Evolutionary conservation across 1,284 basidiomycete genomes (phyloP), one percentile per base, ranked within the genome.

Genomic region (Mycosarcoma mackinlayi): DNA sequence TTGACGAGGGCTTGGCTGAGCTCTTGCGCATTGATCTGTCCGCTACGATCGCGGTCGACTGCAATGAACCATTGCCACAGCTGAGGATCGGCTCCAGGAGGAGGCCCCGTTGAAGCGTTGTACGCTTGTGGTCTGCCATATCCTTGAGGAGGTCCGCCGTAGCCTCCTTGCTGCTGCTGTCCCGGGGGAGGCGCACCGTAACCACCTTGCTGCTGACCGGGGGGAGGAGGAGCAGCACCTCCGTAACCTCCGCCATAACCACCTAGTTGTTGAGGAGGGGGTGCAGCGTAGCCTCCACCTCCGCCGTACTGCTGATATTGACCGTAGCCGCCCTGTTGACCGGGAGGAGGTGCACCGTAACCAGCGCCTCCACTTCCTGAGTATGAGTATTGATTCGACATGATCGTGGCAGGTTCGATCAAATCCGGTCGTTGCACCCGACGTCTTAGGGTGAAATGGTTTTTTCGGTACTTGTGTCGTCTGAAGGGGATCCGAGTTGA

Each of bases 51-150:
- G 9, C 74, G 54, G 48, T 79, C 77, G 2, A 77, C 75, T 2
- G 77, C 64, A 24, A 68, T 69, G 67, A 78, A 79, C 76, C 76
- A 79, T 42, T 45, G 48, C 77, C 77, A 79, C n/a, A 79, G 65
- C 40, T 79, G 76, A 4, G 68, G 77, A 40, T 79, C 74, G 1
- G 76, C 76, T 21, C 77, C 76, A 8, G 72, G 70, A 14, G 73
- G 75, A 10, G 76, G 76, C 0, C 76, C 76, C 1, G 73, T 73
- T 40, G 52, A 50, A 6, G 55, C 40, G 41, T 54, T 76, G 69
- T 37, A 76, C 5, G 35, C 62, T 37, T 70, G 75, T 8, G 74
- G 68, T 13, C 76, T 52, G 4, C 54, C 51, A 14, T 57, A 57
- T 9, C 49, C 50, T 11, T 53, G 38, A 6, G 42, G 23, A 23